Percentiles rank a stretch among this genome's conserved stretches.
Conservation (phyloP, 192 early-diverging fungal species). For the Entrophospora sp. region DNA sequence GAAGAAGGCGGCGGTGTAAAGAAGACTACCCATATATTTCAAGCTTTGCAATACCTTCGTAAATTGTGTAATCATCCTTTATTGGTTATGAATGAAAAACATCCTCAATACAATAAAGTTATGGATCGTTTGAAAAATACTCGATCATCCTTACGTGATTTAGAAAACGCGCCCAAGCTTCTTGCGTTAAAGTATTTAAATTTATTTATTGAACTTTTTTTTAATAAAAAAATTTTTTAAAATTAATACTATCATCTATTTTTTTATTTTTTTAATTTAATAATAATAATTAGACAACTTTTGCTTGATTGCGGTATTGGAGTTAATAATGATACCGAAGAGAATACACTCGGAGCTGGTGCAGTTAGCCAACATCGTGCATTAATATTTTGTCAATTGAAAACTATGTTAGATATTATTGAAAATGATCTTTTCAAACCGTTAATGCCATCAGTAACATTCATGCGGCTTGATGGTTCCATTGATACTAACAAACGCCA, state of each 20-base stretch:
- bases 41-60: conserved; percentile 92
- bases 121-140: conserved; percentile 45
- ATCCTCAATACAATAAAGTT: conserved; percentile 74
- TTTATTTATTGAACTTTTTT: no score
- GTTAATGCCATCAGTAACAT: conserved; percentile 81
- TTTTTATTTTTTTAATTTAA: neutral
- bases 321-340: conserved; percentile 42
- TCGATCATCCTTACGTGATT: conserved; percentile 56
- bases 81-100: conserved; percentile 78
- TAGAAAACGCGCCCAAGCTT: conserved; percentile 83
- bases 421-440: conserved; percentile 80
- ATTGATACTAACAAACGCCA: conserved; percentile 77
- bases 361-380: conserved; percentile 80
- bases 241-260: neutral
- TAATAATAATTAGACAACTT: conserved; percentile 52
- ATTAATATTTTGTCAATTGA: conserved; percentile 93
- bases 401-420: conserved; percentile 94
- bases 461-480: conserved; percentile 88
- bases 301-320: conserved; percentile 95
- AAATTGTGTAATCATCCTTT: conserved; percentile 95
- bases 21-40: conserved; percentile 83
- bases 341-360: conserved; percentile 25
- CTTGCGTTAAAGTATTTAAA: conserved; percentile 64
- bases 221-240: no score
- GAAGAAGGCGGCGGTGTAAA: conserved; percentile 27